phyloP scores from a whole-genome alignment of 805 yeast species.

The Zygotorulaspora chibaensis region DNA sequence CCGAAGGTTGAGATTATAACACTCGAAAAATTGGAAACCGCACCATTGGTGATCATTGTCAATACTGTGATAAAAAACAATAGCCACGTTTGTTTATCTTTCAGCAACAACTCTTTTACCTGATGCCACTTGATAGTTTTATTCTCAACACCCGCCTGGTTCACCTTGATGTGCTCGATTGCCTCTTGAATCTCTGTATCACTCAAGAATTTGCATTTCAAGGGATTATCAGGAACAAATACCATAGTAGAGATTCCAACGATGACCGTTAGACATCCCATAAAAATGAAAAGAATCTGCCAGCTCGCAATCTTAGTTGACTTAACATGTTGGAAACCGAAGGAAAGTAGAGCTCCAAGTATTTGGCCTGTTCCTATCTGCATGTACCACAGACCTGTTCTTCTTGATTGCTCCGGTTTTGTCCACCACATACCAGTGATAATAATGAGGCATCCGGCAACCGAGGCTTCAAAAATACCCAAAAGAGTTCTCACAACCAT shows the following conservation, averaged over 20 bases:
- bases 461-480: constrained; percentile 40
- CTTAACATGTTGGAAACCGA: constrained; percentile 40
- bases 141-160: constrained; percentile 48
- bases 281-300: constrained; percentile 43
- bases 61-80: constrained; percentile 41
- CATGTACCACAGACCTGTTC: constrained; percentile 30
- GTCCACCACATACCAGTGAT: constrained; percentile 28
- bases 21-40: constrained; percentile 36
- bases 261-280: constrained; percentile 40
- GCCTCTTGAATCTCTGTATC: constrained; percentile 41
- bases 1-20: constrained; percentile 45
- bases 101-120: constrained; percentile 40
- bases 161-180: constrained; percentile 40
- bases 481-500: constrained; percentile 39
- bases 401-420: constrained; percentile 19
- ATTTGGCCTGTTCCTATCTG: constrained; percentile 31
- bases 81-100: constrained; percentile 49
- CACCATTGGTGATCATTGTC: constrained; percentile 50
- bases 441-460: constrained; percentile 36
- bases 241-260: constrained; percentile 37
- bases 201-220: constrained; percentile 35
- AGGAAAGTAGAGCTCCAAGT: constrained; percentile 30
- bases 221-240: constrained; percentile 38
- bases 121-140: constrained; percentile 41
- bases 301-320: constrained; percentile 34